phyloP scores from a whole-genome alignment of 2,329 filamentous ascomycete genomes.

The Fusarium goolgardi region DNA sequence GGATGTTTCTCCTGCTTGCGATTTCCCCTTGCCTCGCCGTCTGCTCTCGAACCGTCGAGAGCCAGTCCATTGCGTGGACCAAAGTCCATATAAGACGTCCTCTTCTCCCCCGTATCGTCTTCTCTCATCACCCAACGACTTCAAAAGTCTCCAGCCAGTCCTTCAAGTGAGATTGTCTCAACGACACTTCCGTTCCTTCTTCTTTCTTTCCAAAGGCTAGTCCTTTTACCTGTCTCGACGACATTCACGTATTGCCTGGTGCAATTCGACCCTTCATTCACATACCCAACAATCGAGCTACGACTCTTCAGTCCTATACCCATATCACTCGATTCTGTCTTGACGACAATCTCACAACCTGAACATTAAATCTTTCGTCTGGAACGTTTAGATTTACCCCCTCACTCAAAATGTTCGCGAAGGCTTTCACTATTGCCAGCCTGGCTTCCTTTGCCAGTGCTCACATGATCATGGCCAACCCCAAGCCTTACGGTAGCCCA shows the following conservation, averaged over 20 bases:
- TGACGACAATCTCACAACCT: conserved; percentile 45
- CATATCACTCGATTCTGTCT: conserved; percentile 45
- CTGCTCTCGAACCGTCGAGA: conserved; percentile 18
- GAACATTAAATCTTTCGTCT: conserved; percentile 46
- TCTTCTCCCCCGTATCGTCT: conserved; percentile 21
- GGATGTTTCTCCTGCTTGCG: conserved; percentile 24
- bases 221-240: conserved; percentile 42
- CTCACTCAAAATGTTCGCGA: conserved; percentile 62
- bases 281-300: conserved; percentile 33
- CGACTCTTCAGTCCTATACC: conserved; percentile 39
- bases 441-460: conserved; percentile 71
- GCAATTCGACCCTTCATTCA: conserved; percentile 45
- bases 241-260: conserved; percentile 45
- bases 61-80: conserved; percentile 36
- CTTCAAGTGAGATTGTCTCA: conserved; percentile 48
- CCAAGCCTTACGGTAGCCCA: conserved; percentile 68
- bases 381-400: conserved; percentile 47
- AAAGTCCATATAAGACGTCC: conserved; percentile 44
- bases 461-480: conserved; percentile 80
- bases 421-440: conserved; percentile 63
- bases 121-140: conserved; percentile 41
- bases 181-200: conserved; percentile 48
- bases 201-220: conserved; percentile 45
- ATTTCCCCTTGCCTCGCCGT: conserved; percentile 29
- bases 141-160: conserved; percentile 47